phyloP scores from a whole-genome alignment of 495 filamentous ascomycete species.

The Pseudevernia furfuracea region DNA sequence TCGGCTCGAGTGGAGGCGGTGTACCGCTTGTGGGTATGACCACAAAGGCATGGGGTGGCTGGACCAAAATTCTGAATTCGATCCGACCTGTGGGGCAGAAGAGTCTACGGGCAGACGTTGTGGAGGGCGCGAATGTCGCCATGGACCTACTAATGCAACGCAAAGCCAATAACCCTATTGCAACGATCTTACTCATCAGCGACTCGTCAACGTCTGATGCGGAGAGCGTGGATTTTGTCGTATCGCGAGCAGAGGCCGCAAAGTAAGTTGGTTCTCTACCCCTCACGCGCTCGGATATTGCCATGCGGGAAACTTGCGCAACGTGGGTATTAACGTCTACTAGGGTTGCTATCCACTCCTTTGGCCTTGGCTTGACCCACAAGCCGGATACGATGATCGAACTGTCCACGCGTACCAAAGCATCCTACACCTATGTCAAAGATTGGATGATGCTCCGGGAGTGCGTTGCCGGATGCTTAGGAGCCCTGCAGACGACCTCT shows the following conservation, averaged over 20 bases:
- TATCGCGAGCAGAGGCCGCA: constrained; percentile 93
- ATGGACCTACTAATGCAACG: constrained; percentile 99
- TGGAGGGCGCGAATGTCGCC: constrained; percentile 95
- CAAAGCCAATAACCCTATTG: constrained; percentile 91
- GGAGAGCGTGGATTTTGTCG: constrained; percentile 96
- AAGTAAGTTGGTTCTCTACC: constrained; percentile 54
- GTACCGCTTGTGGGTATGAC: constrained; percentile 98
- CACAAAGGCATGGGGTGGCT: constrained; percentile 85
- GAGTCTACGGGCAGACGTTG: constrained; percentile 91
- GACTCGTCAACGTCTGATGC: constrained; percentile 96
- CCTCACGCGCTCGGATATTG: constrained; percentile 18
- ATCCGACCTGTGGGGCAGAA: constrained; percentile 94
- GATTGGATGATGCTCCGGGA: constrained; percentile 99
- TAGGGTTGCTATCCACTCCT: constrained; percentile 93
- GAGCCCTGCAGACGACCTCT: constrained; percentile 90
- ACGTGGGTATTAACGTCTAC: constrained; percentile 16
- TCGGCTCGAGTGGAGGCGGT: constrained; percentile 88
- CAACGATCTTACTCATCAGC: constrained; percentile 94
- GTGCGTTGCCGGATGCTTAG: constrained; percentile 90
- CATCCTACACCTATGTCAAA: constrained; percentile 95
- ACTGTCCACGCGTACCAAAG: constrained; percentile 89
- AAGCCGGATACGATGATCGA: constrained; percentile 99
- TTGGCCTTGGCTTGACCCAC: constrained; percentile 91
- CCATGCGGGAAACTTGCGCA: constrained; percentile 5
- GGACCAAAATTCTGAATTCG: constrained; percentile 77